These are phyloP conservation scores for Dioscorea dumetorum DNA, from an alignment of 106 monocot species.

Conservation along the genomic window DNA sequence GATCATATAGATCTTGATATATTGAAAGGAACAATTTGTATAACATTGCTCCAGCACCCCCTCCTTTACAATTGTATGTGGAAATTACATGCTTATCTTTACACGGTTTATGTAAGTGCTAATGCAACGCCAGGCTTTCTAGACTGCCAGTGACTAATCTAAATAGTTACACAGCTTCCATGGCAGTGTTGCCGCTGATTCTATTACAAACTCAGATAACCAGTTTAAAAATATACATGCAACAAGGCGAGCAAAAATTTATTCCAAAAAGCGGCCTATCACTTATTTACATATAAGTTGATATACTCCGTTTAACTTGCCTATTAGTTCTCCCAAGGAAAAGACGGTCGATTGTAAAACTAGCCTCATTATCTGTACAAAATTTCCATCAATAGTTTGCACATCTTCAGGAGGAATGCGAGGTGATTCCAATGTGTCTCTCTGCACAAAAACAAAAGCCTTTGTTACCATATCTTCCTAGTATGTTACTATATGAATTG, in stretches of 20 bases:
- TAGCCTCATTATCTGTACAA: conserved; percentile 10
- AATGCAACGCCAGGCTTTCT: too few species aligned
- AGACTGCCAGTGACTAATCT: too few species aligned
- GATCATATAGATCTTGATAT: too few species aligned
- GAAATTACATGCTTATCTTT: too few species aligned
- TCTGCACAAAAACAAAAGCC: conserved; percentile 1
- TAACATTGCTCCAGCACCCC: too few species aligned
- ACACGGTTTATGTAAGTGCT: too few species aligned
- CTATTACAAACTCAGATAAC: background rate
- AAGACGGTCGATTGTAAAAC: background rate
- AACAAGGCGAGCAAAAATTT: conserved; percentile 1
- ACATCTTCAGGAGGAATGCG: background rate
- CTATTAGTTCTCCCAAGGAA: background rate
- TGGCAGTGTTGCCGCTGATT: background rate
- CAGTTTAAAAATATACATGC: conserved; percentile 1
- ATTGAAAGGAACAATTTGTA: too few species aligned
- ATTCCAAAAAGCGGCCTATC: conserved; percentile 1
- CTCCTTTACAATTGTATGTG: too few species aligned
- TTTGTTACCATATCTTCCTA: too few species aligned
- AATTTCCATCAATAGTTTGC: background rate
- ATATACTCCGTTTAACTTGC: background rate
- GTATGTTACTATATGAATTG: background rate
- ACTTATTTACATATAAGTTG: conserved; percentile 8
- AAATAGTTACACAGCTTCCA: too few species aligned
- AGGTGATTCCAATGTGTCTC: conserved; percentile 1